Evolutionary conservation across 371 early-diverging fungal species (phyloP), one percentile per base, ranked within the genome.

Genomic region (Mucor saturninus): DNA sequence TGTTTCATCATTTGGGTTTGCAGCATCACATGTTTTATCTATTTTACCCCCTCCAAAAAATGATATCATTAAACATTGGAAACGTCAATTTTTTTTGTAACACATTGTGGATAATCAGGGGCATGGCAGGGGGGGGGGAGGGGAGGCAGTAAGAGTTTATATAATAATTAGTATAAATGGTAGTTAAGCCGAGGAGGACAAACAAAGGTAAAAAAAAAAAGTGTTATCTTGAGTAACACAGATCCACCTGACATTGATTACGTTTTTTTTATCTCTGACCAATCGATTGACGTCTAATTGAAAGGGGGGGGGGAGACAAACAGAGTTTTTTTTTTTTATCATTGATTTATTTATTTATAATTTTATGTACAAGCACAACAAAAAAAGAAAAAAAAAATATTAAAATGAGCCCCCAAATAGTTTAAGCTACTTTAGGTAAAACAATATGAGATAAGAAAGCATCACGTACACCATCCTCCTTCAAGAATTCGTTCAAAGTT

Each of bases 401-500:
- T 21, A 21, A 21, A 28, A 9, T 48, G 28, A 28, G 29, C 21
- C 35, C 4, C 35, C 21, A 43, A 9, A 7, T 42, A 8, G 2
- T 11, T 31, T 66, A 66, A 38, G 66, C 66, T 21, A 66, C 66
- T 51, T 61, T 66, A 55, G 68, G 58, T 26, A 64, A 59, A n/a
- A 49, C 15, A 26, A 30, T 64, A 63, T 65, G 61, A 28, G 73
- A 67, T 49, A 67, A 58, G 66, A 79, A 79, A 26, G 69, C 58
- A 53, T 79, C 76, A 57, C 74, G 74, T 37, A 80, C 77, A 29
- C 60, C 59, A 42, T 75, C 77, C 30, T 80, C 80, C 48, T 77
- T 63, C 59, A 80, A 73, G 49, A 63, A 80, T 56, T 80, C 80
- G 29, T 77, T 77, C 72, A 80, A 54, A 13, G 75, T 70, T 73